Percentiles rank a stretch among this genome's conserved stretches.
These are phyloP conservation scores for Hymenoscyphus infarciens DNA, from an alignment of 2,329 filamentous ascomycete species.

Conservation along the genomic window DNA sequence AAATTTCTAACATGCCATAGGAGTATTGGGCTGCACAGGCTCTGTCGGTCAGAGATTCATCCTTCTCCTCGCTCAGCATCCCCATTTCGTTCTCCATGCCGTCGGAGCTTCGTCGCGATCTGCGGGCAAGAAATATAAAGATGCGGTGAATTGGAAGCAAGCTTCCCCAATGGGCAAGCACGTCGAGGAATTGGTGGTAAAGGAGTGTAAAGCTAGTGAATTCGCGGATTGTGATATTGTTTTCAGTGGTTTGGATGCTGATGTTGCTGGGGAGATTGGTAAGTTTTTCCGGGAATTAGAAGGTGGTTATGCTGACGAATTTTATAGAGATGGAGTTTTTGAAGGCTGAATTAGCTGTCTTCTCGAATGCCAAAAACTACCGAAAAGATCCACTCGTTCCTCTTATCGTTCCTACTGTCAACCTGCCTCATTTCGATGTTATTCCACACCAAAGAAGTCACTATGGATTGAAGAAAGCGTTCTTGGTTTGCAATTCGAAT, in stretches of 20 bases:
- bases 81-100: slow-evolving; percentile 79
- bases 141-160: slow-evolving; percentile 96
- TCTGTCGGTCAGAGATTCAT: slow-evolving; percentile 96
- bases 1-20: slow-evolving; percentile 36
- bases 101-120: slow-evolving; percentile 87
- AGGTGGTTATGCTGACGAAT: slow-evolving; percentile 14
- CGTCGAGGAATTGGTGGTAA: slow-evolving; percentile 76
- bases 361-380: slow-evolving; percentile 98
- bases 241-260: slow-evolving; percentile 88
- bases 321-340: slow-evolving; percentile 80
- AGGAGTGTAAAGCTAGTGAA: slow-evolving; percentile 76
- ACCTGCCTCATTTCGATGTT: slow-evolving; percentile 79
- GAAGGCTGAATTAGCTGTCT: slow-evolving; percentile 82
- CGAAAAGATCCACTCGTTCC: slow-evolving; percentile 86
- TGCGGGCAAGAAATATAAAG: slow-evolving; percentile 89
- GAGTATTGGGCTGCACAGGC: slow-evolving; percentile 86
- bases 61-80: slow-evolving; percentile 83
- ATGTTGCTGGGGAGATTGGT: slow-evolving; percentile 91
- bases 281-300: slow-evolving; percentile 32
- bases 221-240: slow-evolving; percentile 90
- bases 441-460: slow-evolving; percentile 83
- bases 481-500: slow-evolving; percentile 96
- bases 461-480: slow-evolving; percentile 73
- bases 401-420: slow-evolving; percentile 92
- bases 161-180: slow-evolving; percentile 72